Percentiles rank a stretch among this genome's conserved stretches.
Conservation (phyloP, 495 filamentous ascomycete genomes). For the Lophiotrema nucula region DNA sequence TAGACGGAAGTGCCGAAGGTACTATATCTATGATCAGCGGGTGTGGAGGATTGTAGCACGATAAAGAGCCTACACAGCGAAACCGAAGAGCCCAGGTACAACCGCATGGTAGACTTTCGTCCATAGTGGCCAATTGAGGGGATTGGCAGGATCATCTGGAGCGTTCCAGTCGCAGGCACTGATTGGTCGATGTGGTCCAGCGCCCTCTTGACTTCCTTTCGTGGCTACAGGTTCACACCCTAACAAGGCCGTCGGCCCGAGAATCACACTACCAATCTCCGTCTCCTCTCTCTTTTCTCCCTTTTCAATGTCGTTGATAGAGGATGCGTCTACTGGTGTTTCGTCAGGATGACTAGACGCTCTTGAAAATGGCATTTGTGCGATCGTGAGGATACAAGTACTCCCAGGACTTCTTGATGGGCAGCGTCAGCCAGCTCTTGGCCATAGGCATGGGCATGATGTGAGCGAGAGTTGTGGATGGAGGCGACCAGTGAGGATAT, state of each 20-base stretch:
- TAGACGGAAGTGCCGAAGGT: conserved; percentile 39
- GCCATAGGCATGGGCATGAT: no score
- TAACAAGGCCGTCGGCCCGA: no score
- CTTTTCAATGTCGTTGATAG: conserved; percentile 15
- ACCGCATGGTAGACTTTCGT: conserved; percentile 34
- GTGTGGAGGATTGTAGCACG: background rate
- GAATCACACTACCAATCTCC: background rate
- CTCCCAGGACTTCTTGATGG: no score
- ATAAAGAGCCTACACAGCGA: conserved; percentile 35
- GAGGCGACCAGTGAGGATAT: no score
- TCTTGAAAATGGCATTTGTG: no score
- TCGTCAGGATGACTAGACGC: no score
- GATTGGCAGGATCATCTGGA: conserved; percentile 44
- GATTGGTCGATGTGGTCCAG: background rate
- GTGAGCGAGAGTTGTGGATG: no score
- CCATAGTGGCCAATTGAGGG: conserved; percentile 42
- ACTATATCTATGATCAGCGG: conserved; percentile 2
- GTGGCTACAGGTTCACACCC: no score
- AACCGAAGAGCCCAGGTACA: conserved; percentile 34
- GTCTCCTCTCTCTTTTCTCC: background rate
- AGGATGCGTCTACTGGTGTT: no score
- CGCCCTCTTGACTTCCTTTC: background rate
- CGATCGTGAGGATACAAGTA: no score
- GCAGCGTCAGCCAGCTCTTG: no score
- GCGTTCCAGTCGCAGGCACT: conserved; percentile 37